phyloP scores from a whole-genome alignment of 345 rosid species.

The Sonneratia alba region DNA sequence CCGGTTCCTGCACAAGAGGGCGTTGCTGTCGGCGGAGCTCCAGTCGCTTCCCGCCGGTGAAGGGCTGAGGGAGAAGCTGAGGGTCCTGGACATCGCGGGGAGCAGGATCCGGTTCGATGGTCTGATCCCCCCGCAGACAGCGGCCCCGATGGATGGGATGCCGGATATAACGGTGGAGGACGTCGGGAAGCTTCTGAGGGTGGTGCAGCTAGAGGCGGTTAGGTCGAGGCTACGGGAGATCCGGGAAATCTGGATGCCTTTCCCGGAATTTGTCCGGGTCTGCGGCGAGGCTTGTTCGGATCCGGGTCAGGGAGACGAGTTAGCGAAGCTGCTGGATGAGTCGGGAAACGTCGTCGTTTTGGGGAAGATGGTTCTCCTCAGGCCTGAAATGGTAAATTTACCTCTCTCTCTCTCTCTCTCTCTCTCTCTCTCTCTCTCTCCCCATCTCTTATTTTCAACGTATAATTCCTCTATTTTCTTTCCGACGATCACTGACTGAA shows the following conservation, averaged over 20 bases:
- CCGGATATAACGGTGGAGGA: constrained; percentile 37
- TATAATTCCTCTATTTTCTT: too few relatives aligned
- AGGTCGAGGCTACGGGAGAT: constrained; percentile 50
- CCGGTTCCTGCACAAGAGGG: constrained; percentile 55
- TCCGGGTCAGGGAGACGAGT: constrained; percentile 34
- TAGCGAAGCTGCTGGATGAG: constrained; percentile 64
- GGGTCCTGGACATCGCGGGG: constrained; percentile 34
- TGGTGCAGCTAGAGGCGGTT: constrained; percentile 56
- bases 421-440: neutral
- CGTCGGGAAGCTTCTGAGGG: constrained; percentile 64
- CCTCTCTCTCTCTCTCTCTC: neutral
- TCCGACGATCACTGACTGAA: neutral
- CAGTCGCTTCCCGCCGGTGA: constrained; percentile 25
- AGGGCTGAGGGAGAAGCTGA: constrained; percentile 45
- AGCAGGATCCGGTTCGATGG: constrained; percentile 55
- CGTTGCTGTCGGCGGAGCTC: constrained; percentile 31
- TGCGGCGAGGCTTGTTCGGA: constrained; percentile 54
- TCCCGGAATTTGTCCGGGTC: constrained; percentile 44
- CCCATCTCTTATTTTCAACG: too few relatives aligned
- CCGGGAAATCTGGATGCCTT: constrained; percentile 41
- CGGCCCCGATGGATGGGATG: neutral
- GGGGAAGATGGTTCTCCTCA: constrained; percentile 54
- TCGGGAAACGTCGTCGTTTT: constrained; percentile 70
- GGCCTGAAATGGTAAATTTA: constrained; percentile 65
- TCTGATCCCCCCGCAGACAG: constrained; percentile 28